Evolutionary conservation across 495 filamentous ascomycete species (phyloP).

Genomic region (Lasiosphaeria hispida): DNA sequence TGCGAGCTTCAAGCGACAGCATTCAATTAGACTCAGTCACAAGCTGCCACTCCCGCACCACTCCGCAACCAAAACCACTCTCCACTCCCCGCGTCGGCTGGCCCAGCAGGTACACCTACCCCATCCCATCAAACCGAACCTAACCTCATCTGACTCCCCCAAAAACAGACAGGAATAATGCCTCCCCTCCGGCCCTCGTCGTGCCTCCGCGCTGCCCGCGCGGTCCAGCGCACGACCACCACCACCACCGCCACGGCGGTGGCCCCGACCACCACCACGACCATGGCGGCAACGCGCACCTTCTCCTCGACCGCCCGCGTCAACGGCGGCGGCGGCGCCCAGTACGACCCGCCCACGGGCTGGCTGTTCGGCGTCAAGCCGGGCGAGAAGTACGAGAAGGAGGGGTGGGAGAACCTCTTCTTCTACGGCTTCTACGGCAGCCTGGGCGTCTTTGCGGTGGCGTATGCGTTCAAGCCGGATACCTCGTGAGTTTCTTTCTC

Average conservation of each 20-base stretch:
- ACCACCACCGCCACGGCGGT: slow-evolving; percentile 4
- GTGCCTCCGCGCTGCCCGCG: slow-evolving; percentile 23
- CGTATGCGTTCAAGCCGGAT: slow-evolving; percentile 96
- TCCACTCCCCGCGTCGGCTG: no score
- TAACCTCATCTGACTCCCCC: neutral
- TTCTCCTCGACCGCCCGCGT: slow-evolving; percentile 39
- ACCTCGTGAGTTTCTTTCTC: slow-evolving; percentile 73
- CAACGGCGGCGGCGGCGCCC: slow-evolving; percentile 60
- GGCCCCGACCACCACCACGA: neutral
- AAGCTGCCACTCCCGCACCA: no score
- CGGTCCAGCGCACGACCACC: slow-evolving; percentile 8
- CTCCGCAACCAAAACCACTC: no score
- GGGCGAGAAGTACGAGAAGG: slow-evolving; percentile 89
- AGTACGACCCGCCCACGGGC: slow-evolving; percentile 88
- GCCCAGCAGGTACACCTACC: neutral
- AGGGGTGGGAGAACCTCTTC: slow-evolving; percentile 91
- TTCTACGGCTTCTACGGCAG: slow-evolving; percentile 90
- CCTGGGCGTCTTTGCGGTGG: slow-evolving; percentile 68
- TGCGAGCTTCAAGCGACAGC: no score
- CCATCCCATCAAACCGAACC: neutral
- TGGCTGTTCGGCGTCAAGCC: slow-evolving; percentile 90
- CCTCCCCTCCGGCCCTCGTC: slow-evolving; percentile 30
- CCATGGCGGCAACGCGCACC: slow-evolving; percentile 13
- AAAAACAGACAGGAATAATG: slow-evolving; percentile 22
- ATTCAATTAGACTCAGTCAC: no score